A percentile compares a stretch with the other conserved stretches of the same genome.
Conservation (phyloP, 768 basidiomycete species). For the Macrolepiota dolichaula region DNA sequence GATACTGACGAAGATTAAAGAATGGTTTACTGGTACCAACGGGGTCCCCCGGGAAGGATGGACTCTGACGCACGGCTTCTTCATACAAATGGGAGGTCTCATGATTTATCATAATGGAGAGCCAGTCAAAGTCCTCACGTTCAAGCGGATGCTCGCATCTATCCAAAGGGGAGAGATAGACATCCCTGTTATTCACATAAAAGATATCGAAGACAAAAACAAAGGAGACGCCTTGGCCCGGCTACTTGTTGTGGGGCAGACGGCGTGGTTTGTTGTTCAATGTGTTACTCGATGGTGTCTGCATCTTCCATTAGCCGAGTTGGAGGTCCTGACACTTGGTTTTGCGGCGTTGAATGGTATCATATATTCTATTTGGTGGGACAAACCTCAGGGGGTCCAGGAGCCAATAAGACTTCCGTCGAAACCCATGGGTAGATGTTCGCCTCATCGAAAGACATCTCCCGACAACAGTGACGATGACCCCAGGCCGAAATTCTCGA, state of each 20-base stretch:
- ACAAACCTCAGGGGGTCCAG: background rate
- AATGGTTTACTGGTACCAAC: background rate
- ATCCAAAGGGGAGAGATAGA: background rate
- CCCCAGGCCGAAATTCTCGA: background rate
- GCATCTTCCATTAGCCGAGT: background rate
- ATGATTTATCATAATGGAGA: background rate
- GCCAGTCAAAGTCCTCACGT: background rate
- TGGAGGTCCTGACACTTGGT: conserved; percentile 1
- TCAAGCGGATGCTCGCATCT: background rate
- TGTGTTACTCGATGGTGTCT: background rate
- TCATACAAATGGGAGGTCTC: conserved; percentile 14
- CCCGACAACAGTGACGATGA: no score
- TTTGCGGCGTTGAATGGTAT: conserved; percentile 1
- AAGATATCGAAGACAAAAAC: background rate
- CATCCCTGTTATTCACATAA: background rate
- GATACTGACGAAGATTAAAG: background rate
- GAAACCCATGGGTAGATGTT: background rate
- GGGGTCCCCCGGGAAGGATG: conserved; percentile 13
- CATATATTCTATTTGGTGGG: background rate
- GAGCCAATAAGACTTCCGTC: background rate
- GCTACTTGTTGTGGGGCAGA: background rate
- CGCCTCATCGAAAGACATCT: no score
- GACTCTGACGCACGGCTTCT: conserved; percentile 14
- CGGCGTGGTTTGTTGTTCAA: no score
- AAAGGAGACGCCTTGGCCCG: conserved; percentile 1